Conservation (phyloP, 2,329 filamentous ascomycete species). For the Talaromyces pinophilus region DNA sequence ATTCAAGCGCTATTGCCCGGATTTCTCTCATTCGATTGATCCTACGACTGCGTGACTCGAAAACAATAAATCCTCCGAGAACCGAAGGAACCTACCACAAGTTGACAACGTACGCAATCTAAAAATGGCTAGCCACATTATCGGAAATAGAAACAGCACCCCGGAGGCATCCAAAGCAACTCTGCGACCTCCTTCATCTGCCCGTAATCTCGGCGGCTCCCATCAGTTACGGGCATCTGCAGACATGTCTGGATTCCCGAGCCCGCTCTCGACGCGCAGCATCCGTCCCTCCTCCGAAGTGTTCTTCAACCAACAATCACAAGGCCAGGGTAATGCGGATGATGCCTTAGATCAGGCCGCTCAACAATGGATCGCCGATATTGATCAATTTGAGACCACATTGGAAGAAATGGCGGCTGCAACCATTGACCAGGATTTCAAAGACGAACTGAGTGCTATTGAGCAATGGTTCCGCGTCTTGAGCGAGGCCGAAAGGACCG, state of each 20-base stretch:
- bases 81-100: not conserved
- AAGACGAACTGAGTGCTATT: conserved; percentile 97
- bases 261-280: conserved; percentile 68
- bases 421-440: conserved; percentile 98
- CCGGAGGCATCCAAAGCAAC: conserved; percentile 83
- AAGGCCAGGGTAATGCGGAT: conserved; percentile 68
- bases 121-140: conserved; percentile 63
- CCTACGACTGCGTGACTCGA: conserved; percentile 27
- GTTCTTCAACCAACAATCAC: conserved; percentile 75
- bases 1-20: conserved; percentile 24
- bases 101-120: not conserved
- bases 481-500: conserved; percentile 93
- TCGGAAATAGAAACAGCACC: conserved; percentile 93
- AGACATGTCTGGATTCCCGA: conserved; percentile 86
- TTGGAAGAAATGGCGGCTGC: conserved; percentile 98
- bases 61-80: conserved; percentile 8
- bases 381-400: conserved; percentile 98
- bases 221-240: conserved; percentile 92
- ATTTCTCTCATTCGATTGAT: not conserved
- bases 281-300: conserved; percentile 95
- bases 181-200: conserved; percentile 80
- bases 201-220: conserved; percentile 73
- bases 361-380: conserved; percentile 98
- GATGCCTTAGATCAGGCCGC: conserved; percentile 91
- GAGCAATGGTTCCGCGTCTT: conserved; percentile 99